A percentile compares a stretch with the other conserved stretches of the same genome.
phyloP scores from a whole-genome alignment of 164 flowering plant genomes.

The Kalanchoe fedtschenkoi region DNA sequence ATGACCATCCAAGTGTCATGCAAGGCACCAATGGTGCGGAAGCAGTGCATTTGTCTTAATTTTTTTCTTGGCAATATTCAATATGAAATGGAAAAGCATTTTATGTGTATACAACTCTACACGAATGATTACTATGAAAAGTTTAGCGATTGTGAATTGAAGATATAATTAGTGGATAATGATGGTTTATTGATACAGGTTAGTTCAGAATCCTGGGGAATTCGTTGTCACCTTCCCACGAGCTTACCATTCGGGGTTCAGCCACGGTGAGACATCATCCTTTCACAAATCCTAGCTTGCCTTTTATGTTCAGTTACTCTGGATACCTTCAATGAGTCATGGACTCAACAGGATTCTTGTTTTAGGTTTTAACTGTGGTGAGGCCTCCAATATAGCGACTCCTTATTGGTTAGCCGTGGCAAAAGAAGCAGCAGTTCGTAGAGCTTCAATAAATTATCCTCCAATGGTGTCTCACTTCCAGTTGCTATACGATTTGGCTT shows the following conservation, averaged over 20 bases:
- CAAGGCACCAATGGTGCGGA: too few relatives aligned
- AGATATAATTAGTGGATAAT: background rate
- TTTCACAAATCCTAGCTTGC: conserved; percentile 2
- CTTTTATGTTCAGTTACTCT: background rate
- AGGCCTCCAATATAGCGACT: conserved; percentile 98
- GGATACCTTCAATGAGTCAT: background rate
- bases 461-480: conserved; percentile 99
- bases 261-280: conserved; percentile 64
- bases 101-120: background rate
- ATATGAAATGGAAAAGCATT: background rate
- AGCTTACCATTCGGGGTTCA: conserved; percentile 97
- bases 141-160: background rate
- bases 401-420: conserved; percentile 94
- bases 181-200: conserved; percentile 31
- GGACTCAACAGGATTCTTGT: background rate
- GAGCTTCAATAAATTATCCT: conserved; percentile 90
- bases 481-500: conserved; percentile 80
- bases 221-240: conserved; percentile 98
- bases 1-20: too few relatives aligned
- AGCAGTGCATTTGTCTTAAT: background rate
- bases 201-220: conserved; percentile 98
- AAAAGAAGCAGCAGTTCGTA: conserved; percentile 90
- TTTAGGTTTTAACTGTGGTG: conserved; percentile 90
- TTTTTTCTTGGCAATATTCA: too few relatives aligned
- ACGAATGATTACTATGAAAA: too few relatives aligned